These are phyloP conservation scores for Pulveroboletus ravenelii DNA, from an alignment of 768 basidiomycete species.

Conservation along the genomic window DNA sequence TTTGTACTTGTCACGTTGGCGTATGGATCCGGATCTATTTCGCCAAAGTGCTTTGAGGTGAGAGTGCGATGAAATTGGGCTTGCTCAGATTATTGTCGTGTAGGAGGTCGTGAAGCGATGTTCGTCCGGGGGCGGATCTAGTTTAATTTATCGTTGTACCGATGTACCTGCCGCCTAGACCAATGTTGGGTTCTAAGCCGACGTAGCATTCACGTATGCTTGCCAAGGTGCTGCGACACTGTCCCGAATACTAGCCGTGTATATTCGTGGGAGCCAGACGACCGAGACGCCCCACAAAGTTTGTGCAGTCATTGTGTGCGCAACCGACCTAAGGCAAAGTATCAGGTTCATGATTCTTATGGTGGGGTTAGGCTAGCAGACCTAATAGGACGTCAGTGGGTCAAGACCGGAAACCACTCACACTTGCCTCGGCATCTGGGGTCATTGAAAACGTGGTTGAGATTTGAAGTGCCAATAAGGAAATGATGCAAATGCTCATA, in stretches of 20 bases:
- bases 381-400: constrained; percentile 28
- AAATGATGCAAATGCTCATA: constrained; percentile 35
- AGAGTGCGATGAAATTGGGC: constrained; percentile 79
- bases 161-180: constrained; percentile 64
- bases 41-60: constrained; percentile 65
- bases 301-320: constrained; percentile 54
- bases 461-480: not conserved
- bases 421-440: constrained; percentile 47
- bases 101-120: constrained; percentile 74
- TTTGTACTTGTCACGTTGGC: constrained; percentile 50
- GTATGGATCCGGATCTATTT: constrained; percentile 60
- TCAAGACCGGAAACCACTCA: constrained; percentile 22
- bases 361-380: constrained; percentile 48
- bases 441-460: constrained; percentile 38
- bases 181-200: constrained; percentile 68
- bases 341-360: constrained; percentile 31
- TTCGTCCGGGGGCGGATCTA: constrained; percentile 56
- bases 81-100: constrained; percentile 61
- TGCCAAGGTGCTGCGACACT: constrained; percentile 63
- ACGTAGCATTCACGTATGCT: constrained; percentile 62
- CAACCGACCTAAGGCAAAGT: constrained; percentile 48
- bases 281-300: constrained; percentile 62
- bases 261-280: constrained; percentile 2
- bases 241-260: constrained; percentile 4
- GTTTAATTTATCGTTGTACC: constrained; percentile 57